Conservation (phyloP, 441 rosid species). For the Geranium incanum region DNA sequence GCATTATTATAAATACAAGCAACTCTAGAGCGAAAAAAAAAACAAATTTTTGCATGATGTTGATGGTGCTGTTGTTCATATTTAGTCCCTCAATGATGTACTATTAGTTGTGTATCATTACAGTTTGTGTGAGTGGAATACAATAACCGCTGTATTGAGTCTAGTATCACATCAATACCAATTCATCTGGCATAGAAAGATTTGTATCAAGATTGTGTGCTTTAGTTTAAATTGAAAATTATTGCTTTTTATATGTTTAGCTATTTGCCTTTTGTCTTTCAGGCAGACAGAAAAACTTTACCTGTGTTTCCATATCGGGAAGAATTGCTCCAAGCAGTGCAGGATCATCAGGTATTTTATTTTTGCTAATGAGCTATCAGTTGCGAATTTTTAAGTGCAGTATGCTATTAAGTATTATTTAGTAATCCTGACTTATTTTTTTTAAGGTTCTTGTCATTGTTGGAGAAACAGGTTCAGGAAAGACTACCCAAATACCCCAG, state of each 20-base stretch:
- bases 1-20: neutral
- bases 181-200: neutral
- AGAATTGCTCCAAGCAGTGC: constrained; percentile 65
- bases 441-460: constrained; percentile 86
- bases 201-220: neutral
- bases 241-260: neutral
- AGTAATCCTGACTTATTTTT: constrained; percentile 13
- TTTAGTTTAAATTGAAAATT: neutral
- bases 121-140: neutral
- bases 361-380: neutral
- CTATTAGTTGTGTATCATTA: neutral
- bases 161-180: neutral
- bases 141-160: neutral
- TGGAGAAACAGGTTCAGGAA: constrained; percentile 98
- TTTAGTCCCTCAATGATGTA: neutral
- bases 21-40: neutral
- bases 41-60: neutral
- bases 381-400: neutral
- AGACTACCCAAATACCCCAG: constrained; percentile 96
- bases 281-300: constrained; percentile 79
- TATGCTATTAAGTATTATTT: neutral
- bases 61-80: neutral
- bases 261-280: constrained; percentile 22
- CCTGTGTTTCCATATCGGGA: constrained; percentile 83
- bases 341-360: constrained; percentile 54